Percentiles rank a stretch among this genome's conserved stretches.
Evolutionary conservation across 164 flowering plant species (phyloP).

Genomic region (Tetrastigma voinierianum): DNA sequence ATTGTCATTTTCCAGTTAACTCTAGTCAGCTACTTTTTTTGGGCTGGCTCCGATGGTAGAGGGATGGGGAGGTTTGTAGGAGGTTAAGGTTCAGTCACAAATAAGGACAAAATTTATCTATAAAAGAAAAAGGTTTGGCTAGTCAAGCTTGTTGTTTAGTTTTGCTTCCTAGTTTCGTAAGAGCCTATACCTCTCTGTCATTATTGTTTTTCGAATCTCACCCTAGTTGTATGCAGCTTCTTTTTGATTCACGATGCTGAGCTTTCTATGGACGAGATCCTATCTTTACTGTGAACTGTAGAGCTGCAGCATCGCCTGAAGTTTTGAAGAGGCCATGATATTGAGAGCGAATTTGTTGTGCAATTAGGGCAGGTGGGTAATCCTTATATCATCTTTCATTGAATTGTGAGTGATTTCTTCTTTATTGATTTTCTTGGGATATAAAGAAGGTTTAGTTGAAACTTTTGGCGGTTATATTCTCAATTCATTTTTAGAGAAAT

Average conservation of each 20-base stretch:
- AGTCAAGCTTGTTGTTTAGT: no score
- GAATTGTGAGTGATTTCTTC: not conserved
- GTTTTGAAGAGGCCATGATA: constrained; percentile 46
- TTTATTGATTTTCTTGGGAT: not conserved
- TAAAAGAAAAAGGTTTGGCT: no score
- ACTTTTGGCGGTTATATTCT: no score
- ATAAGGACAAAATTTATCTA: no score
- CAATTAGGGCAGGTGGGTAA: constrained; percentile 83
- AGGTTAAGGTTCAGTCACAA: no score
- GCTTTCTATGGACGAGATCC: constrained; percentile 83
- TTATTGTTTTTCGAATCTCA: constrained; percentile 15
- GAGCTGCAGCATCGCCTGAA: constrained; percentile 73
- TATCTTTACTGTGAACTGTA: constrained; percentile 62
- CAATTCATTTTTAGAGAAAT: no score
- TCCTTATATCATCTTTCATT: not conserved
- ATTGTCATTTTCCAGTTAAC: not conserved
- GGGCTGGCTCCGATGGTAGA: no score
- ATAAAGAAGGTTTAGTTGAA: no score
- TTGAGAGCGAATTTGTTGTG: constrained; percentile 55
- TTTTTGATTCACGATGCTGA: constrained; percentile 94
- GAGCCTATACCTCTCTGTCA: not conserved
- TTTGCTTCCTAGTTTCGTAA: no score
- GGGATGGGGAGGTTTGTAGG: no score
- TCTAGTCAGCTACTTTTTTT: no score
- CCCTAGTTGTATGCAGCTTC: constrained; percentile 47